phyloP scores from a whole-genome alignment of 2,329 filamentous ascomycete species.

The Chrysoporthe austroafricana region DNA sequence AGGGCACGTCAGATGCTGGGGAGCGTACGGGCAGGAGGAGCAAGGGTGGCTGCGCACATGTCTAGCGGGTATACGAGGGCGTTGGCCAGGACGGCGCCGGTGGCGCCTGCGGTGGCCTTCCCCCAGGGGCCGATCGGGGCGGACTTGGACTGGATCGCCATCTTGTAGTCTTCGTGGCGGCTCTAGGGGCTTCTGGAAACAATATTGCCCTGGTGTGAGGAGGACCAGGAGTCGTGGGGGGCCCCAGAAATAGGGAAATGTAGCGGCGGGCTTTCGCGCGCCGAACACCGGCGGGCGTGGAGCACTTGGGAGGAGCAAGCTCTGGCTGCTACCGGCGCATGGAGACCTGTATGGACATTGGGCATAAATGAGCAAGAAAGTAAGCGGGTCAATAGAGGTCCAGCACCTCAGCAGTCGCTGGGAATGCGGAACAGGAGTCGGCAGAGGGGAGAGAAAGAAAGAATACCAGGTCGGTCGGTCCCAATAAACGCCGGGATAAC shows the following conservation, averaged over 20 bases:
- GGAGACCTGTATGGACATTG: not conserved
- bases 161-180: conserved; percentile 50
- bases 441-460: not conserved
- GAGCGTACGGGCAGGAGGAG: not conserved
- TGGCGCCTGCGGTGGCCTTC: conserved; percentile 86
- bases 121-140: conserved; percentile 85
- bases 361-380: not conserved
- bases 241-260: conserved; percentile 57
- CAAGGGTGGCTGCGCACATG: conserved; percentile 61
- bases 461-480: not conserved
- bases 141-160: conserved; percentile 66
- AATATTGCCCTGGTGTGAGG: not conserved
- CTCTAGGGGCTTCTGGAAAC: not conserved
- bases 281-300: conserved; percentile 27
- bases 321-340: conserved; percentile 1
- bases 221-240: not conserved
- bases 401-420: not conserved
- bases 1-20: conserved; percentile 39
- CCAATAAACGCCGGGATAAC: not conserved
- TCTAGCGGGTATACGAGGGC: conserved; percentile 94
- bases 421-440: not conserved
- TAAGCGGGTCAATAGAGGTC: too few relatives aligned
- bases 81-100: conserved; percentile 92
- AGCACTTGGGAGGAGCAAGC: conserved; percentile 6
- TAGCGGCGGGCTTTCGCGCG: conserved; percentile 17